phyloP scores from a whole-genome alignment of 108 stramenopile species.

The Skeletonema potamos region DNA sequence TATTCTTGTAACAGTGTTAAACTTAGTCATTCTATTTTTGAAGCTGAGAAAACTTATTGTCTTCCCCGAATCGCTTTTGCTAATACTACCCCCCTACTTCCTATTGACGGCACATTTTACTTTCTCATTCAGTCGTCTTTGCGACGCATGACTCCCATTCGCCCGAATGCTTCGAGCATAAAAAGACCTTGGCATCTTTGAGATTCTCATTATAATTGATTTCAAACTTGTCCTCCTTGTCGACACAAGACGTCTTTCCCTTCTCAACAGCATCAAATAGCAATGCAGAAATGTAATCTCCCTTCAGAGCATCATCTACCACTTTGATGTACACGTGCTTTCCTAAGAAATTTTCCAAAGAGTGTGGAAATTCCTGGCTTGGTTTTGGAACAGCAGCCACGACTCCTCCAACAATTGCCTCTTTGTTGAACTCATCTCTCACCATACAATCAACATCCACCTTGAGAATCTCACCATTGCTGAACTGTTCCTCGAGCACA shows the following conservation, averaged over 20 bases:
- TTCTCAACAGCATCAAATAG: conserved; percentile 8
- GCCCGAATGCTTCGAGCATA: conserved; percentile 41
- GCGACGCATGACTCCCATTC: conserved; percentile 38
- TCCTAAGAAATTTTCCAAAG: background rate
- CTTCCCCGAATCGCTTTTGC: no score
- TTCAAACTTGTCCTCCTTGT: conserved; percentile 18
- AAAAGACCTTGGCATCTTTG: conserved; percentile 14
- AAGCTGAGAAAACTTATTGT: no score
- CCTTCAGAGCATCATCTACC: conserved; percentile 3
- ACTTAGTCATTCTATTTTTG: no score
- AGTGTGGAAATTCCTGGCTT: background rate
- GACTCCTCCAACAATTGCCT: conserved; percentile 35
- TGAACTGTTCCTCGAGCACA: conserved; percentile 33
- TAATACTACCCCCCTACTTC: no score
- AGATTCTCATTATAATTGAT: conserved; percentile 1
- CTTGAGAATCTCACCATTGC: conserved; percentile 24
- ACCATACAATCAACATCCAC: conserved; percentile 48
- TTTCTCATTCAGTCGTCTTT: background rate
- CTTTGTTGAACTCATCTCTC: conserved; percentile 20
- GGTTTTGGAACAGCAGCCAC: conserved; percentile 5
- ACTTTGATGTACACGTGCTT: conserved; percentile 42
- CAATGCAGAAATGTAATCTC: conserved; percentile 33
- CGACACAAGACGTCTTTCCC: background rate
- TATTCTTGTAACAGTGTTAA: no score
- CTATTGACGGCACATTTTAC: no score